Base-by-base conservation (phyloP, 1,284 basidiomycete genomes). In the Tranzscheliella williamsii region DNA sequence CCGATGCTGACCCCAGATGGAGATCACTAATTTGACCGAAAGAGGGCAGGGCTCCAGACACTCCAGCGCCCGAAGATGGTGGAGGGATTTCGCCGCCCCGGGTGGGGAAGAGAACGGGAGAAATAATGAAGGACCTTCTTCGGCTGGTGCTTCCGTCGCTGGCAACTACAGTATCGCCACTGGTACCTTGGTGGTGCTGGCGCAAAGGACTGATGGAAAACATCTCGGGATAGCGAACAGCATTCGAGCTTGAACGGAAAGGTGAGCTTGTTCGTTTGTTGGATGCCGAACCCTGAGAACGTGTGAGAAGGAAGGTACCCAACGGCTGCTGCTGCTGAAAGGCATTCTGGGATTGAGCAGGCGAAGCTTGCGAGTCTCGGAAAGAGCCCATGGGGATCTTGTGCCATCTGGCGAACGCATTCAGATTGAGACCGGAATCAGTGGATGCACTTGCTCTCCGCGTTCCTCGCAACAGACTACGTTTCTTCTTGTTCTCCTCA, bases 321-420 rank as follows among this genome's bases (percentile, higher is more conserved):
- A 65, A 24, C 9, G 64, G 62, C 27, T 66, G 64, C 21, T 43
- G 48, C 6, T 55, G 41, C 35, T 48, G 40, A 33, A 42, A 42
- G 5, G 51, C 46, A 13, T 52, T 56, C 24, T 50, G 49, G 30
- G 50, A 51, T 27, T 56, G 46, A 3, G 35, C 35, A 2, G 43
- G 41, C 3, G 38, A 43, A 2, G 48, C 50, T 38, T 73, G 73
- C 24, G 70, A 65, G 24, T 73, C 67, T 6, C 74, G 70, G 49
- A 76, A 76, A 3, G 71, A 70, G 33, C 68, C 70, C 67, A 76
- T 73, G 2, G 74, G 74, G 24, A 76, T 72, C 32, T 67, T 64
- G 60, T 72, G 42, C 74, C 74, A 76, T 16, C 74, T 42, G 1
- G 73, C 63, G 45, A 76, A 68, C 2, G 70, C 74, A 27, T 68